Base-by-base conservation (phyloP, 2,329 filamentous ascomycete species). In the Talaromyces piceae region DNA sequence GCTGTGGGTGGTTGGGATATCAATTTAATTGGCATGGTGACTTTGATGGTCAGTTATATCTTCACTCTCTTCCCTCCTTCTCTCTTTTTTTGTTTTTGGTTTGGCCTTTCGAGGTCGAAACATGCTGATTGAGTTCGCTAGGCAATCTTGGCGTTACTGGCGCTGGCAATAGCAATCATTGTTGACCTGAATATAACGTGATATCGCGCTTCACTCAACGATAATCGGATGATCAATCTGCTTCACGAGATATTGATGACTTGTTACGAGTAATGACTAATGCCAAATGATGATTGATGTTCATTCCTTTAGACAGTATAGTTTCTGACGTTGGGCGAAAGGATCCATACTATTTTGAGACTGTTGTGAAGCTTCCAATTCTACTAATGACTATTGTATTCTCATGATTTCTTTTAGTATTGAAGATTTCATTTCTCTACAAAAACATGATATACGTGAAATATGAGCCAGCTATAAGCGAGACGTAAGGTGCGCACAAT, bases 1-100 rank as follows among this genome's bases (percentile, higher is more conserved):
- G 66, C 77, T 60, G 73, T 74, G 2, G 80, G 81, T 5, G 81
- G 81, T 0, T 82, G 79, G 75, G 81, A 84, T 59, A 60, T 84
- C 5, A 68, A 73, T 48, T 57, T 66, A 0, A 71, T 82, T 11
- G 77, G 76, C 53, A 55, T 64, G 3, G 62, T 75, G 25, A 63
- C 74, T 27, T 64, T 75, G 26, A 30, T 76, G 53, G 80, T 83
- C 57, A 72, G 79, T 69, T 8, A n/a, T n/a, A n/a, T n/a, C n/a
- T n/a, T n/a, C n/a, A n/a, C n/a, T n/a, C n/a, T n/a, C n/a, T n/a
- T n/a, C n/a, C n/a, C n/a, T n/a, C n/a, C n/a, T n/a, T n/a, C n/a
- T n/a, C n/a, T n/a, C 9, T 26, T 4, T 44, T 3, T 18, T 9
- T 23, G 7, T 25, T 41, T n/a, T n/a, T n/a, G 13, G 12, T 2